These are phyloP conservation scores for Phytophthora ohioensis DNA, from an alignment of 352 stramenopile genomes.

Conservation along the genomic window DNA sequence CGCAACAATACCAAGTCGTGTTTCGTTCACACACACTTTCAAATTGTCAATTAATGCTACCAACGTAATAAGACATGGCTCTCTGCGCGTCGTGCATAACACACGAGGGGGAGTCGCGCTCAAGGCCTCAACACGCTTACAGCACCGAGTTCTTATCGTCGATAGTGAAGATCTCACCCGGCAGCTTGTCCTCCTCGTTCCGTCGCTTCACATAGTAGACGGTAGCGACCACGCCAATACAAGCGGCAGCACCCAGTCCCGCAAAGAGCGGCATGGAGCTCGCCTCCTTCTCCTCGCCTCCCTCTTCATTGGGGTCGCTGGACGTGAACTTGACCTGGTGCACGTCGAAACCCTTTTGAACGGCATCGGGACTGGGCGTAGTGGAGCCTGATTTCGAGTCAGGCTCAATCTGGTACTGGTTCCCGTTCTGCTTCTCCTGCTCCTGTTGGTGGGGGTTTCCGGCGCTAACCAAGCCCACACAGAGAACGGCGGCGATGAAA, in stretches of 20 bases:
- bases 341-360: conserved; percentile 42
- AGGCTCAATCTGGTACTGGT: conserved; percentile 6
- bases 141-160: conserved; percentile 80
- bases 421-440: conserved; percentile 12
- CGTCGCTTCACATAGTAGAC: conserved; percentile 70
- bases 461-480: conserved; percentile 26
- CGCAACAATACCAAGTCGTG: conserved; percentile 30
- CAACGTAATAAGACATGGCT: conserved; percentile 49
- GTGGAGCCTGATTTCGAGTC: conserved; percentile 12
- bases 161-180: conserved; percentile 81
- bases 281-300: conserved; percentile 12
- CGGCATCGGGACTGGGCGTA: background rate
- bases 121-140: conserved; percentile 41
- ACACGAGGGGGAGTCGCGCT: background rate
- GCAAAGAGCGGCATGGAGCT: conserved; percentile 38
- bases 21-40: conserved; percentile 47
- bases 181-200: conserved; percentile 53
- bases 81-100: conserved; percentile 2
- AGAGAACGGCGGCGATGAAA: conserved; percentile 37
- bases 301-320: conserved; percentile 31
- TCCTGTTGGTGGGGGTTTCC: conserved; percentile 21
- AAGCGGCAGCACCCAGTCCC: conserved; percentile 49
- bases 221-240: conserved; percentile 55
- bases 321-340: conserved; percentile 54
- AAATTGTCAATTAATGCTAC: conserved; percentile 49